Conservation (phyloP, 2,329 filamentous ascomycete species). For the Tricladium varicosporioides region DNA sequence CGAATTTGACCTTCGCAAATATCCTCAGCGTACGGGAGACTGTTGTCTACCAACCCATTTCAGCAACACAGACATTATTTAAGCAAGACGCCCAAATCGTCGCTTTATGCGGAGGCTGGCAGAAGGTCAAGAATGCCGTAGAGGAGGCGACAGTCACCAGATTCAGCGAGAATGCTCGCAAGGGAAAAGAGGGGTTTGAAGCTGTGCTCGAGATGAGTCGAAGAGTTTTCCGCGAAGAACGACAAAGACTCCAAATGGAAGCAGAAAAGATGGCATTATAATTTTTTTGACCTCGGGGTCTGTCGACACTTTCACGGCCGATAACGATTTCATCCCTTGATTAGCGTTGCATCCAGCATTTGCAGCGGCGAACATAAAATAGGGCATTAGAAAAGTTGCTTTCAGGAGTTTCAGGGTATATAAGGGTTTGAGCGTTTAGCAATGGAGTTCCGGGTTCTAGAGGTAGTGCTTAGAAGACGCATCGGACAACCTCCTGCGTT, state of each 20-base stretch:
- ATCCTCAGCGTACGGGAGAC: slow-evolving; percentile 91
- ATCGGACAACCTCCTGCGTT: neutral
- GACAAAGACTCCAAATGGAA: slow-evolving; percentile 51
- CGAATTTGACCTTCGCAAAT: slow-evolving; percentile 91
- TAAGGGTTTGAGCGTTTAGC: neutral
- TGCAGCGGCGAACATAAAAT: neutral
- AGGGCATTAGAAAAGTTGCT: slow-evolving; percentile 16
- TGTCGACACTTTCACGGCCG: slow-evolving; percentile 3
- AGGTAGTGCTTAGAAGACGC: neutral
- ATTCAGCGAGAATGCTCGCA: slow-evolving; percentile 88
- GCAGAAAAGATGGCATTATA: slow-evolving; percentile 18
- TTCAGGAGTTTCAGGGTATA: slow-evolving; percentile 6
- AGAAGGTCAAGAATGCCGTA: slow-evolving; percentile 93
- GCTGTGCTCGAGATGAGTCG: slow-evolving; percentile 90
- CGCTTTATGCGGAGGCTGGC: slow-evolving; percentile 92
- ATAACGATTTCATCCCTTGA: slow-evolving; percentile 14
- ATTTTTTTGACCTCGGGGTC: neutral
- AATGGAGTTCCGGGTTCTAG: neutral
- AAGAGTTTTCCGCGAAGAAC: slow-evolving; percentile 87
- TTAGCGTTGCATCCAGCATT: slow-evolving; percentile 17
- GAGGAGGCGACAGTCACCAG: slow-evolving; percentile 86
- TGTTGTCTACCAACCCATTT: slow-evolving; percentile 72
- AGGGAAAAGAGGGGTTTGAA: slow-evolving; percentile 93
- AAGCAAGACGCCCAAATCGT: slow-evolving; percentile 89
- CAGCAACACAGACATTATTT: slow-evolving; percentile 69